A percentile compares a stretch with the other conserved stretches of the same genome.
Evolutionary conservation across 1,139 yeast genomes (phyloP).

Genomic region (Saccharomyces uvarum): DNA sequence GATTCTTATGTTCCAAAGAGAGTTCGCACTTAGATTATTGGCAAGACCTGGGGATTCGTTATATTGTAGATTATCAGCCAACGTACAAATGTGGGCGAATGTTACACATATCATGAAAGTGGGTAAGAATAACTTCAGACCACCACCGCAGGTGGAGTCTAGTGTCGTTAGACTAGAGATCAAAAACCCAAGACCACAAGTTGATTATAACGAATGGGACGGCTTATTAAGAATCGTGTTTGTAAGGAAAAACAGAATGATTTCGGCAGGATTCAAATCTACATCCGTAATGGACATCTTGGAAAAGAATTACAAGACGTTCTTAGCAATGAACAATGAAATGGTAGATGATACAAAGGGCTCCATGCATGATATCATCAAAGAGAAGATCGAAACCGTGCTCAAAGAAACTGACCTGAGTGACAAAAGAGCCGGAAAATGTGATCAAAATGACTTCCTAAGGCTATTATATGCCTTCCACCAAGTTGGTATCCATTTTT

Average conservation of each 20-base stretch:
- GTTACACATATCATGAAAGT: conserved; percentile 98
- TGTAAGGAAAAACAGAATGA: conserved; percentile 86
- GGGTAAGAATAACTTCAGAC: conserved; percentile 91
- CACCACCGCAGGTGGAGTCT: conserved; percentile 98
- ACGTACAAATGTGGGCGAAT: conserved; percentile 98
- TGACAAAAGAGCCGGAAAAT: conserved; percentile 85
- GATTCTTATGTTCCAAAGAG: conserved; percentile 95
- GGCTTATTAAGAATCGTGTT: conserved; percentile 85
- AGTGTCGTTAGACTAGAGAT: conserved; percentile 91
- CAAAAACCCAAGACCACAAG: conserved; percentile 83
- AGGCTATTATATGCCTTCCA: conserved; percentile 86
- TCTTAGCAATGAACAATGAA: conserved; percentile 49
- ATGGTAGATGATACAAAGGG: conserved; percentile 36
- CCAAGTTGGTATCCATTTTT: conserved; percentile 94
- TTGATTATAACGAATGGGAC: conserved; percentile 95
- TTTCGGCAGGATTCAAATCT: conserved; percentile 88
- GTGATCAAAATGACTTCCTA: conserved; percentile 91
- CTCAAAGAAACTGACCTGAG: conserved; percentile 69
- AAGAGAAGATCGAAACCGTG: conserved; percentile 55
- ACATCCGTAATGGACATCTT: conserved; percentile 73
- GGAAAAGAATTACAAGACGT: conserved; percentile 82
- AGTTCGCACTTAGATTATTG: conserved; percentile 82
- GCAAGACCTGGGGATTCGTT: conserved; percentile 94
- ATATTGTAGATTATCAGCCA: conserved; percentile 88
- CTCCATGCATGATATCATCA: conserved; percentile 45